phyloP scores from a whole-genome alignment of 192 early-diverging fungal species.

The Backusella morwellensis region DNA sequence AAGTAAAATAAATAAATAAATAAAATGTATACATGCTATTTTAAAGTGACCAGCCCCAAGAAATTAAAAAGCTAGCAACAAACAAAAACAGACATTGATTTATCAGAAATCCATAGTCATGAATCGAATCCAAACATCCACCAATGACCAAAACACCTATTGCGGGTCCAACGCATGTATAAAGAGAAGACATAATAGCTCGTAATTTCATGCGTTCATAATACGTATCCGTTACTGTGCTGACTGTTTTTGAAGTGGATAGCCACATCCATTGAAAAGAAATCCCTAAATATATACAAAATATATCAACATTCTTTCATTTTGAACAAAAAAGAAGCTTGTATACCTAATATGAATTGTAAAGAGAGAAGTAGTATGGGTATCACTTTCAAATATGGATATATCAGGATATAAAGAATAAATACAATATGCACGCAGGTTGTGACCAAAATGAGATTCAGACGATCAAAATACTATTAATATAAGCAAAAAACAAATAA shows the following conservation, averaged over 20 bases:
- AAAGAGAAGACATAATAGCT: neutral
- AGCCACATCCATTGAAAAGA: constrained; percentile 1
- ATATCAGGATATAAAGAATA: neutral
- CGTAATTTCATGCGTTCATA: neutral
- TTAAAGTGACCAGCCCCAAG: neutral
- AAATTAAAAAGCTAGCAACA: neutral
- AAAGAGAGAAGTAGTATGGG: neutral
- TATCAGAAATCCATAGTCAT: neutral
- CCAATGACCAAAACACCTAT: neutral
- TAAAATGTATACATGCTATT: neutral
- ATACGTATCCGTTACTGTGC: neutral
- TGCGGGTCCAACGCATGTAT: neutral
- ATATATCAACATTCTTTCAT: neutral
- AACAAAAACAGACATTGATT: neutral
- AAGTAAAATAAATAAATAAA: neutral
- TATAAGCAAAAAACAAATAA: neutral
- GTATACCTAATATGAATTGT: neutral
- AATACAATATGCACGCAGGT: neutral
- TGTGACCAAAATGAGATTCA: neutral
- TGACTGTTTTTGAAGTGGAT: neutral
- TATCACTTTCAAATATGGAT: neutral
- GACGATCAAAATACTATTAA: neutral
- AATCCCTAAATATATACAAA: neutral
- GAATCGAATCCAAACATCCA: neutral
- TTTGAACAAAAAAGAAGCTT: neutral